phyloP scores from a whole-genome alignment of 2,329 filamentous ascomycete species.

The Tolypocladium nubicola region DNA sequence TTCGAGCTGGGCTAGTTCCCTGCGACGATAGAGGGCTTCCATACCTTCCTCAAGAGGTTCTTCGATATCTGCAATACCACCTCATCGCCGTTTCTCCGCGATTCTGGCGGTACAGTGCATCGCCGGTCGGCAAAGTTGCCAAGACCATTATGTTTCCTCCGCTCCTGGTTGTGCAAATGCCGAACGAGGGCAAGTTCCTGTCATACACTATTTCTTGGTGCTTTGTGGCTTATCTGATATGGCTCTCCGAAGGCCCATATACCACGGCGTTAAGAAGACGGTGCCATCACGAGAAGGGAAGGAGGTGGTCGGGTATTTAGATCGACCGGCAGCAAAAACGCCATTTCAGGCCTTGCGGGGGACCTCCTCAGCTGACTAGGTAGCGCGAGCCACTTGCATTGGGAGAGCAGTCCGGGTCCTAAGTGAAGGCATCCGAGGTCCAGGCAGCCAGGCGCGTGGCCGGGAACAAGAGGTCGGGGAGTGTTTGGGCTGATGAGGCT shows the following conservation, averaged over 20 bases:
- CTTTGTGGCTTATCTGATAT: neutral
- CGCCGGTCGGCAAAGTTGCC: neutral
- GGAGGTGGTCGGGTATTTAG: neutral
- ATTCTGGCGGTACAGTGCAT: neutral
- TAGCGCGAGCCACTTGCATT: neutral
- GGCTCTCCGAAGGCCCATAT: neutral
- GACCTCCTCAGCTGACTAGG: neutral
- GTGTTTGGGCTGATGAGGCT: neutral
- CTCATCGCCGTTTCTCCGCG: slow-evolving; percentile 3
- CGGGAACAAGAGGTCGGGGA: neutral
- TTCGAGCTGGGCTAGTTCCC: neutral
- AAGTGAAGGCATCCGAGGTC: too few species aligned
- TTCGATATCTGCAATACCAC: slow-evolving; percentile 6
- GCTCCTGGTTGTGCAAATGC: neutral
- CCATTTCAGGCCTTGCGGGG: neutral
- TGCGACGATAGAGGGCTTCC: neutral
- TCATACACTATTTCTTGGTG: neutral
- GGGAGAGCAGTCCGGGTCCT: too few species aligned
- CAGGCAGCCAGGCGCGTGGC: neutral
- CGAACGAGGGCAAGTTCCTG: neutral
- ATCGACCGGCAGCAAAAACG: neutral
- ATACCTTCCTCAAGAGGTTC: slow-evolving; percentile 9
- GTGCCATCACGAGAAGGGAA: slow-evolving; percentile 7
- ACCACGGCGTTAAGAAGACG: neutral
- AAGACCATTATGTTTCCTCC: slow-evolving; percentile 2